These are phyloP conservation scores for Vigna hirtella DNA, from an alignment of 306 rosid species.

Conservation along the genomic window DNA sequence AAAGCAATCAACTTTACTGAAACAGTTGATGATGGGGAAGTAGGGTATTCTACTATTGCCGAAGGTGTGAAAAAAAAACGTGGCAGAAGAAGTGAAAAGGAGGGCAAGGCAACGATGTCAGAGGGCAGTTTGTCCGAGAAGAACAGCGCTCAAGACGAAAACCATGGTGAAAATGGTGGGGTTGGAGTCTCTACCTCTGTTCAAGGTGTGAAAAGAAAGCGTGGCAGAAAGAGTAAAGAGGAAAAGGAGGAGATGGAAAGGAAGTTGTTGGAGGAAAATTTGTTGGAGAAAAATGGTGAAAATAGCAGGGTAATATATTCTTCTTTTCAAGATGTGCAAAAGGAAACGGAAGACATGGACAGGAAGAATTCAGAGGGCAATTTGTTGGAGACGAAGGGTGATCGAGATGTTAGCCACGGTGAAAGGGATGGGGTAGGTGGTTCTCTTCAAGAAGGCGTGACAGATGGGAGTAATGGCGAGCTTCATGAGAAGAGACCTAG, in stretches of 20 bases:
- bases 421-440: no score
- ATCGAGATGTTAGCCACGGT: background rate
- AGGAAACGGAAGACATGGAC: constrained; percentile 1
- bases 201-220: background rate
- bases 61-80: constrained; percentile 11
- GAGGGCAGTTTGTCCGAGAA: background rate
- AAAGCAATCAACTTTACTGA: background rate
- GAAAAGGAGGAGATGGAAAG: background rate
- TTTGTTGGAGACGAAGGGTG: background rate
- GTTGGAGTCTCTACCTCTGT: background rate
- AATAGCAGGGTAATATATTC: background rate
- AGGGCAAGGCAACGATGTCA: background rate
- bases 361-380: background rate
- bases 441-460: no score
- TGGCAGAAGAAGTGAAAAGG: constrained; percentile 31
- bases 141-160: background rate
- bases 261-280: background rate
- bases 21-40: background rate
- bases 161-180: background rate
- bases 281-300: background rate
- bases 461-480: background rate
- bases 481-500: background rate
- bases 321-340: background rate
- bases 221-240: constrained; percentile 30
- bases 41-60: background rate